Base-by-base conservation (phyloP, 2,329 filamentous ascomycete genomes). In the Neophaeococcomyces aloes region DNA sequence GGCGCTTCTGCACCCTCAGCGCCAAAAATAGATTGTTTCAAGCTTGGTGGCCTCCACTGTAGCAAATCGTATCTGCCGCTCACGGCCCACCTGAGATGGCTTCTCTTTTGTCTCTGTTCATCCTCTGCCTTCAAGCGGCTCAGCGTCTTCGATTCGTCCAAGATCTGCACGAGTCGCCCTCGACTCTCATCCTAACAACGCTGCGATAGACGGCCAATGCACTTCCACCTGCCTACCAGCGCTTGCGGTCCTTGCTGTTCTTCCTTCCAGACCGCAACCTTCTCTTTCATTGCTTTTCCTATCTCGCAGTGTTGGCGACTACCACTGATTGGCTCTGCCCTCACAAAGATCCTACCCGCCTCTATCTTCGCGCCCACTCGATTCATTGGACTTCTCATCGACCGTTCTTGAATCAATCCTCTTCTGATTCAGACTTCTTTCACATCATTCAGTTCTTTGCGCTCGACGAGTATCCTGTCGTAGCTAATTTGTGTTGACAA, bases 381-480 rank as follows among this genome's bases (percentile, higher is more conserved):
- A 23, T 25, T 21, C 3, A 21, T 21, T 6, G 35, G 18, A 23
- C 10, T 15, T 13, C 14, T 38, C 35, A 10, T 13, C 19, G 33
- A 19, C 11, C 15, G 33, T 19, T 15, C 15, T 15, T 19, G 11
- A 11, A 15, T 18, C 15, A 6, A 5, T 35, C 3, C 8, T 35
- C 14, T 35, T 19, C 13, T 15, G n/a, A 13, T 18, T 33, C 15
- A 14, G 30, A 18, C 6, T 33, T 7, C 13, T 33, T 7, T 7
- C 7, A 33, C n/a, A 33, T 13, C 30, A 33, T 33, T 31, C 19
- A 6, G 30, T 42, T 35, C 31, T 35, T 42, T 42, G 39, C 39
- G 39, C 30, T 31, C 8, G 17, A 6, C 21, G 15, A 40, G 23
- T 31, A 7, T 14, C 10, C 13, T 7, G 14, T 29, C 11, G 13